These are phyloP conservation scores for Articulospora tetracladia DNA, from an alignment of 495 filamentous ascomycete species.

Conservation along the genomic window DNA sequence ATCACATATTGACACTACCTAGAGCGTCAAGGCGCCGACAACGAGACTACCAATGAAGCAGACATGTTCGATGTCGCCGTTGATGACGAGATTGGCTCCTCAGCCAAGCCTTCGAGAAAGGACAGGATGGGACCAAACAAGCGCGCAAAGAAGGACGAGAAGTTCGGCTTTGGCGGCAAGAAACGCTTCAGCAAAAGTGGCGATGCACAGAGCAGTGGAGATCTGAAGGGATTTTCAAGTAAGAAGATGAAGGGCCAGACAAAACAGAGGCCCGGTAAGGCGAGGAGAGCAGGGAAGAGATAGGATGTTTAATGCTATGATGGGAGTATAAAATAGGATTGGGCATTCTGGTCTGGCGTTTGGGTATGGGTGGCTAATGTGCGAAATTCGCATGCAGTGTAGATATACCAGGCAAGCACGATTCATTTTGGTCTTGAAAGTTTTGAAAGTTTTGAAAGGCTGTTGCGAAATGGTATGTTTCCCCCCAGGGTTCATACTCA, in stretches of 20 bases:
- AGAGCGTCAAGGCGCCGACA: constrained; percentile 81
- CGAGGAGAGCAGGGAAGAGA: constrained; percentile 26
- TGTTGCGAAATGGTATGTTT: no score
- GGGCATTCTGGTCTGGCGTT: background rate
- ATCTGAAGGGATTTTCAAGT: constrained; percentile 71
- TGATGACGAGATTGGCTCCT: constrained; percentile 63
- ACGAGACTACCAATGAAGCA: constrained; percentile 59
- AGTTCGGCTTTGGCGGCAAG: constrained; percentile 93
- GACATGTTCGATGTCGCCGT: constrained; percentile 94
- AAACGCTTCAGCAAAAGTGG: constrained; percentile 85
- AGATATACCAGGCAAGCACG: background rate
- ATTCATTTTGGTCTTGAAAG: no score
- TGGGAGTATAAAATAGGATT: background rate
- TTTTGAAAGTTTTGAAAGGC: no score
- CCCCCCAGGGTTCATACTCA: no score
- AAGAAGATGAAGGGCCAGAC: constrained; percentile 73
- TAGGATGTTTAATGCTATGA: background rate
- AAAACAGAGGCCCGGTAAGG: constrained; percentile 25
- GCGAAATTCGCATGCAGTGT: background rate
- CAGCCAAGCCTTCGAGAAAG: constrained; percentile 38
- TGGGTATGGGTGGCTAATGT: background rate
- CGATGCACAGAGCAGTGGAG: constrained; percentile 73
- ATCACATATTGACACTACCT: constrained; percentile 17
- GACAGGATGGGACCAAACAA: constrained; percentile 56
- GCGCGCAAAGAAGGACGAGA: constrained; percentile 87